Conservation (phyloP, 768 basidiomycete species). For the Tubosaeta sp. region DNA sequence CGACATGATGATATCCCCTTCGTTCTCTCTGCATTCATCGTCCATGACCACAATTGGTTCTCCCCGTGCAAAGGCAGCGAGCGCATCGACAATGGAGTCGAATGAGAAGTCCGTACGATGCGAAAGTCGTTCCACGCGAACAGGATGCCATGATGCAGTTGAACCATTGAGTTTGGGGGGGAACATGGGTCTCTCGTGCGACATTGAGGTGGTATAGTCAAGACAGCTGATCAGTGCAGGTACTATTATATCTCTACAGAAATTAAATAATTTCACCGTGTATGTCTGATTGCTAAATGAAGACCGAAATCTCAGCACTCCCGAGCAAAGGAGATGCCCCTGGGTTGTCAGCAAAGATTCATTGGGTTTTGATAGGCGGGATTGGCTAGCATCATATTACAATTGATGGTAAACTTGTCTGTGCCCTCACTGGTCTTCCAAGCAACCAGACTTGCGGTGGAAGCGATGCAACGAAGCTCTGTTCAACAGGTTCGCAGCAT, state of each 20-base stretch:
- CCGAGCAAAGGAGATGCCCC: not conserved
- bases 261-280: not conserved
- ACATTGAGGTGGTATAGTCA: constrained; percentile 6
- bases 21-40: constrained; percentile 93
- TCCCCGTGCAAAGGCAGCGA: constrained; percentile 70
- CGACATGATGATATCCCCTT: constrained; percentile 93
- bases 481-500: not conserved
- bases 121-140: constrained; percentile 16
- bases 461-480: no score
- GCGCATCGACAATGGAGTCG: constrained; percentile 75
- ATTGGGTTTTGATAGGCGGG: not conserved
- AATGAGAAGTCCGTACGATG: constrained; percentile 52
- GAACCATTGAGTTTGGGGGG: constrained; percentile 12
- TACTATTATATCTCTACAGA: not conserved
- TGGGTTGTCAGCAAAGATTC: not conserved
- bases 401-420: no score
- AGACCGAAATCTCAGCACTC: not conserved
- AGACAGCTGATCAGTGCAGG: not conserved
- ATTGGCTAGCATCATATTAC: not conserved
- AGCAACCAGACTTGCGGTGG: no score
- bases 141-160: constrained; percentile 16
- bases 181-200: not conserved
- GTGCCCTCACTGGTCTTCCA: no score
- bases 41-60: constrained; percentile 98
- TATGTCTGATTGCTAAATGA: not conserved